A percentile compares a stretch with the other conserved stretches of the same genome.
These are phyloP conservation scores for Xylaria arbuscula DNA, from an alignment of 2,329 filamentous ascomycete genomes.

Conservation along the genomic window DNA sequence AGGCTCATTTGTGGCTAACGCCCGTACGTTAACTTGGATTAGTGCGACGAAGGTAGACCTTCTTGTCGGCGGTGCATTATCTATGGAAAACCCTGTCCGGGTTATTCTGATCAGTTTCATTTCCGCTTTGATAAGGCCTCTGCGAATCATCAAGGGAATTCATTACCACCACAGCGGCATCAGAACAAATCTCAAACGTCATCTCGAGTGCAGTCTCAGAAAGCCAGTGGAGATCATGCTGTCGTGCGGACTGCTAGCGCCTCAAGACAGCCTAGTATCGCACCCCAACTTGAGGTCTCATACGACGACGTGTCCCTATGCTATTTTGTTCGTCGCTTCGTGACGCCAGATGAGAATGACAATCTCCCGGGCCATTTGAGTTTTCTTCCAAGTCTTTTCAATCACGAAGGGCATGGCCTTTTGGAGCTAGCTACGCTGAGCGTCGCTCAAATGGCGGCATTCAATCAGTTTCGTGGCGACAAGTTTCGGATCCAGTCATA, in stretches of 20 bases:
- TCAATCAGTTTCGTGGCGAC: conserved; percentile 36
- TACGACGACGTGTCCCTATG: conserved; percentile 36
- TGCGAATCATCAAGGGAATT: conserved; percentile 26
- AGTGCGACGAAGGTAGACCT: conserved; percentile 37
- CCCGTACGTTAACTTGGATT: conserved; percentile 5
- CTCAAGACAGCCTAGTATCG: conserved; percentile 9
- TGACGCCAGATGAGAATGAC: conserved; percentile 35
- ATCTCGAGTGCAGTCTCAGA: conserved; percentile 11
- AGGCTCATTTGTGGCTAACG: conserved; percentile 26
- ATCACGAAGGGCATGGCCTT: conserved; percentile 30
- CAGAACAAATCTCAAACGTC: conserved; percentile 7
- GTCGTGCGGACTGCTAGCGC: not conserved
- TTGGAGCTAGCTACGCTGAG: conserved; percentile 36
- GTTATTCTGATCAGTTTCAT: conserved; percentile 39
- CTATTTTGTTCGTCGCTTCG: conserved; percentile 37
- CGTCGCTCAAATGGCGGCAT: conserved; percentile 38
- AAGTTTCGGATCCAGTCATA: conserved; percentile 36
- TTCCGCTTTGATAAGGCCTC: conserved; percentile 37
- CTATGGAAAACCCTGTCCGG: conserved; percentile 37
- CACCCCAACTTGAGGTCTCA: conserved; percentile 24
- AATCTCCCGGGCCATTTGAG: conserved; percentile 35
- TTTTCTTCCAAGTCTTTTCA: conserved; percentile 37
- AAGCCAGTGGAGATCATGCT: not conserved
- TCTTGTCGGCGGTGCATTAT: conserved; percentile 36
- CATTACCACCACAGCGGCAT: conserved; percentile 6